These are phyloP conservation scores for Conringia planisiliqua DNA, from an alignment of 345 rosid genomes.

Conservation along the genomic window DNA sequence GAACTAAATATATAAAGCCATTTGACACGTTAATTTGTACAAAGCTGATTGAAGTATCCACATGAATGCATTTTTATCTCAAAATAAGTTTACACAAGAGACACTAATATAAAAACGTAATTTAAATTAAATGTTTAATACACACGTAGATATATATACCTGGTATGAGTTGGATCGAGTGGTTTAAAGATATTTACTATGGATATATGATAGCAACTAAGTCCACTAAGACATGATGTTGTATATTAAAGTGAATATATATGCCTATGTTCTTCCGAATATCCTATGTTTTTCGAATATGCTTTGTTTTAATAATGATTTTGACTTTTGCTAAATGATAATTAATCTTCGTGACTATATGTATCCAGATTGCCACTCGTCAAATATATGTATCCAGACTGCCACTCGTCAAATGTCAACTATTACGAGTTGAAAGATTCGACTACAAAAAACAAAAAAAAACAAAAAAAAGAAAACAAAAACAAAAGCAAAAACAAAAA, in stretches of 20 bases:
- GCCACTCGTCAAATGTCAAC: slow-evolving; percentile 19
- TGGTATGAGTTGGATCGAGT: not conserved
- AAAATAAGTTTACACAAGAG: not conserved
- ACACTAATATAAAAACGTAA: not conserved
- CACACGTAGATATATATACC: not conserved
- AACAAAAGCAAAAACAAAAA: too few species aligned
- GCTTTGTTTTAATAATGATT: slow-evolving; percentile 10
- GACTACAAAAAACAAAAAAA: not conserved
- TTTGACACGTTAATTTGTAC: not conserved
- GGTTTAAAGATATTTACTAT: not conserved
- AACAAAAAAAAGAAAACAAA: too few species aligned
- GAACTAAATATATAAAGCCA: not conserved
- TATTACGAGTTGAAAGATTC: slow-evolving; percentile 18
- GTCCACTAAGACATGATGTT: not conserved
- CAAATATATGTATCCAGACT: slow-evolving; percentile 18
- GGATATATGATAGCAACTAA: not conserved
- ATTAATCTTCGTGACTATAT: slow-evolving; percentile 7
- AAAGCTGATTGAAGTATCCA: not conserved
- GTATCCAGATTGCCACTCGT: slow-evolving; percentile 13
- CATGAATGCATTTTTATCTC: not conserved
- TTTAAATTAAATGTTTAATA: not conserved
- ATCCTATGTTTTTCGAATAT: slow-evolving; percentile 24
- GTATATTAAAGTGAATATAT: not conserved
- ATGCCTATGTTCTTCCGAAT: slow-evolving; percentile 12
- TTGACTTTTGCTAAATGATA: slow-evolving; percentile 22